phyloP scores from a whole-genome alignment of 106 monocot species.

The Ottelia alismoides region DNA sequence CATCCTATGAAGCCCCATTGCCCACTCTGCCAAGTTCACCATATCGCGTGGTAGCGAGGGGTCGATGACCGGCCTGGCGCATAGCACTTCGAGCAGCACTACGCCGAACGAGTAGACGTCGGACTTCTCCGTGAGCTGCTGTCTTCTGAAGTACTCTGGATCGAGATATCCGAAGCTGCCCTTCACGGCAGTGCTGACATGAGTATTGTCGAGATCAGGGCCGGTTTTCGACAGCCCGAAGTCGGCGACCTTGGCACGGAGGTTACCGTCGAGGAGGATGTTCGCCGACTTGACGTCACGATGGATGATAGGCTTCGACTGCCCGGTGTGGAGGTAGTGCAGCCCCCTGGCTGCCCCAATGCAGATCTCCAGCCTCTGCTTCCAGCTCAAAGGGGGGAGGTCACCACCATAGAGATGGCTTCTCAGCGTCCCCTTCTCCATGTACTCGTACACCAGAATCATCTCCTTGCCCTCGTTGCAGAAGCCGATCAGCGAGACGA shows the following conservation, averaged over 20 bases:
- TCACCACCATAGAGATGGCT: slow-evolving; percentile 41
- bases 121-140: slow-evolving; percentile 34
- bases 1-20: slow-evolving; percentile 22
- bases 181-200: slow-evolving; percentile 42
- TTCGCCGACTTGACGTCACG: slow-evolving; percentile 54
- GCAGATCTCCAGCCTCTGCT: slow-evolving; percentile 39
- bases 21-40: slow-evolving; percentile 53
- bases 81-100: slow-evolving; percentile 32
- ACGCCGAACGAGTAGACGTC: slow-evolving; percentile 56
- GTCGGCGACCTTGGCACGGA: slow-evolving; percentile 43
- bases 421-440: slow-evolving; percentile 54
- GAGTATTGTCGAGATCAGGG: slow-evolving; percentile 35
- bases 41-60: slow-evolving; percentile 28
- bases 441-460: slow-evolving; percentile 65
- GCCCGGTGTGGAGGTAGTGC: slow-evolving; percentile 46
- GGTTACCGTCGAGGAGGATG: slow-evolving; percentile 35
- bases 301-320: slow-evolving; percentile 38
- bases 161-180: slow-evolving; percentile 55
- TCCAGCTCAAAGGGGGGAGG: slow-evolving; percentile 23
- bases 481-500: slow-evolving; percentile 59
- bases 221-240: slow-evolving; percentile 48
- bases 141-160: slow-evolving; percentile 36
- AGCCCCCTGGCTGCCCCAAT: slow-evolving; percentile 38
- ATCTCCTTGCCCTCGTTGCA: slow-evolving; percentile 49
- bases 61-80: slow-evolving; percentile 44